These are phyloP conservation scores for Fraxinus sp. DNA, from an alignment of 305 asterid species.

Conservation along the genomic window DNA sequence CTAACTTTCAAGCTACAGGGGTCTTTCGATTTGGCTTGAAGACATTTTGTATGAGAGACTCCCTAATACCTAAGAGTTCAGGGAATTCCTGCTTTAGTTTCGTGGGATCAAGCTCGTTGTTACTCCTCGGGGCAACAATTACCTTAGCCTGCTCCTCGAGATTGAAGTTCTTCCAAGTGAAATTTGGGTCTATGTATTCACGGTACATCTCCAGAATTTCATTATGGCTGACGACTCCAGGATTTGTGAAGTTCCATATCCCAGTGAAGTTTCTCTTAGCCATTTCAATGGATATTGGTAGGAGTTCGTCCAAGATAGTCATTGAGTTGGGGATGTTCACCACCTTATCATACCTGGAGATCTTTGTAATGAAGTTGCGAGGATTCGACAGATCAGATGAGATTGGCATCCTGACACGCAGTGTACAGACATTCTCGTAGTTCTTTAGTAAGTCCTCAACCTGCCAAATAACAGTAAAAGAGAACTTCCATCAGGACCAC, in stretches of 20 bases:
- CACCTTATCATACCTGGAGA: conserved; percentile 65
- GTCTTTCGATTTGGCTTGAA: conserved; percentile 75
- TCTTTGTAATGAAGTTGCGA: conserved; percentile 82
- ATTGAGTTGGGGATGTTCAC: conserved; percentile 83
- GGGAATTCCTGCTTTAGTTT: conserved; percentile 72
- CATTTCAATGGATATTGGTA: conserved; percentile 81
- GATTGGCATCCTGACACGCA: conserved; percentile 80
- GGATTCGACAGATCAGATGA: conserved; percentile 71
- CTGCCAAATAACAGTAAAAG: conserved; percentile 31
- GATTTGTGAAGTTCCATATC: conserved; percentile 80
- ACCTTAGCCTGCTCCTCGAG: conserved; percentile 91
- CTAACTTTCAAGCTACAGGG: conserved; percentile 45
- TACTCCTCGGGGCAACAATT: conserved; percentile 76
- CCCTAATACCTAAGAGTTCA: conserved; percentile 64
- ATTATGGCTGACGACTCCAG: conserved; percentile 84
- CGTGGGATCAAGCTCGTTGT: conserved; percentile 72
- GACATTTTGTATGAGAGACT: conserved; percentile 60
- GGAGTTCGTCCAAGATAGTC: conserved; percentile 83
- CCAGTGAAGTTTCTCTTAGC: conserved; percentile 87
- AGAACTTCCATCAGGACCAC: background rate
- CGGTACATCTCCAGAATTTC: conserved; percentile 76
- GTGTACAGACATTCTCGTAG: conserved; percentile 71
- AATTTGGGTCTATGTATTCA: conserved; percentile 62
- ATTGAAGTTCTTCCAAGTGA: conserved; percentile 67
- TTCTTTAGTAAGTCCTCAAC: conserved; percentile 72